A percentile compares a stretch with the other conserved stretches of the same genome.
These are phyloP conservation scores for Torulaspora franciscae DNA, from an alignment of 805 yeast species.

Conservation along the genomic window DNA sequence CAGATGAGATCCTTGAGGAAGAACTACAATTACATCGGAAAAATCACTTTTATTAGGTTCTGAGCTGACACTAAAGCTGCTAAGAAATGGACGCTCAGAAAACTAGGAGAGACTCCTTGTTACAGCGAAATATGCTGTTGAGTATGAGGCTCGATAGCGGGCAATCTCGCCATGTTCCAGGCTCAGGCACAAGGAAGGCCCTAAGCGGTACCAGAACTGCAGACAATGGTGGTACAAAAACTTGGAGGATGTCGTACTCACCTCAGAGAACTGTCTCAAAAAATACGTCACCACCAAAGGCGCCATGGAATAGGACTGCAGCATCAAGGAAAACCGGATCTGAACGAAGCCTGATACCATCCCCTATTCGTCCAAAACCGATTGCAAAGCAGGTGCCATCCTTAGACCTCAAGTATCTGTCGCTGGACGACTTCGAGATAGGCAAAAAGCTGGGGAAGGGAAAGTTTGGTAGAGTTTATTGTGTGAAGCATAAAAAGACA, in stretches of 20 bases:
- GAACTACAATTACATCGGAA: neutral
- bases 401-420: constrained; percentile 10
- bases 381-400: constrained; percentile 6
- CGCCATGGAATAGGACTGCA: neutral
- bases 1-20: neutral
- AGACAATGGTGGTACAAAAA: constrained; percentile 2
- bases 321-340: neutral
- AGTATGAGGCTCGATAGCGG: constrained; percentile 22
- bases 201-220: neutral
- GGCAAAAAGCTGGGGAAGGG: constrained; percentile 90
- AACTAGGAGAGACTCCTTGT: constrained; percentile 21
- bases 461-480: constrained; percentile 86
- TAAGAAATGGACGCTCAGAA: constrained; percentile 10
- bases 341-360: constrained; percentile 1
- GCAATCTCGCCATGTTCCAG: constrained; percentile 1
- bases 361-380: neutral
- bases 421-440: constrained; percentile 63
- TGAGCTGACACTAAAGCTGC: neutral
- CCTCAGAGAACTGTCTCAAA: constrained; percentile 7
- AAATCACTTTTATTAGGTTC: neutral
- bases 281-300: constrained; percentile 1
- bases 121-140: constrained; percentile 24
- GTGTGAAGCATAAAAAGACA: constrained; percentile 68
- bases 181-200: constrained; percentile 3
- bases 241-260: constrained; percentile 20